A percentile compares a stretch with the other conserved stretches of the same genome.
Evolutionary conservation across 768 basidiomycete species (phyloP).

Genomic region (Sistotremastrum niveocremeum): DNA sequence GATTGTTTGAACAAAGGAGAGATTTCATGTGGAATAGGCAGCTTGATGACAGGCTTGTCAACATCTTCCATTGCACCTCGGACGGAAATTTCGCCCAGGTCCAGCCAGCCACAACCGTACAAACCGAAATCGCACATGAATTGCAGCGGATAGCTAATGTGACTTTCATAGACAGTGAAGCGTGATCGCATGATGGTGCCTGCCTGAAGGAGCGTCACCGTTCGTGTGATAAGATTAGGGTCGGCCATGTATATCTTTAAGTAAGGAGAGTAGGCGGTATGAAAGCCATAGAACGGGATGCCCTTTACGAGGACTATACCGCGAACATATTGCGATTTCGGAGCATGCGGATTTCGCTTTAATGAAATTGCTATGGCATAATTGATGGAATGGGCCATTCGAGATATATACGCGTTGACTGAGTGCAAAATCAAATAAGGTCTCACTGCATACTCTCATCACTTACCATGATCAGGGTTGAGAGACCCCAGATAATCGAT

Average conservation of each 20-base stretch:
- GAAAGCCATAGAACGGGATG: conserved; percentile 92
- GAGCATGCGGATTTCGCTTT: conserved; percentile 52
- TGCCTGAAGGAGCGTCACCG: conserved; percentile 64
- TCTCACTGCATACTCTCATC: conserved; percentile 1
- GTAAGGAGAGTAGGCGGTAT: conserved; percentile 71
- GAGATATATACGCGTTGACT: conserved; percentile 66
- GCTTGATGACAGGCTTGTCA: conserved; percentile 6
- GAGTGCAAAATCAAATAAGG: not conserved
- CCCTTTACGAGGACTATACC: conserved; percentile 83
- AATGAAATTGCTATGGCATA: conserved; percentile 75
- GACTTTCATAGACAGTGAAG: conserved; percentile 78
- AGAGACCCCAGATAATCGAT: conserved; percentile 67
- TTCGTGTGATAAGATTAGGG: conserved; percentile 54
- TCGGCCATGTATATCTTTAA: conserved; percentile 74
- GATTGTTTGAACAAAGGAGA: conserved; percentile 58
- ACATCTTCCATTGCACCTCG: conserved; percentile 27
- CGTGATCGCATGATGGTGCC: conserved; percentile 71
- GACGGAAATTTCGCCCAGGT: conserved; percentile 54
- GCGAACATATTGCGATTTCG: conserved; percentile 49
- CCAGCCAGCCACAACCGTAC: conserved; percentile 87
- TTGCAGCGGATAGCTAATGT: conserved; percentile 78
- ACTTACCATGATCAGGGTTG: conserved; percentile 47
- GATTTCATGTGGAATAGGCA: conserved; percentile 20
- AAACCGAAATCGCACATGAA: conserved; percentile 93
- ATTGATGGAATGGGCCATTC: conserved; percentile 64